phyloP scores from a whole-genome alignment of 169 alveolate species.

The Cryptosporidium meleagridis region DNA sequence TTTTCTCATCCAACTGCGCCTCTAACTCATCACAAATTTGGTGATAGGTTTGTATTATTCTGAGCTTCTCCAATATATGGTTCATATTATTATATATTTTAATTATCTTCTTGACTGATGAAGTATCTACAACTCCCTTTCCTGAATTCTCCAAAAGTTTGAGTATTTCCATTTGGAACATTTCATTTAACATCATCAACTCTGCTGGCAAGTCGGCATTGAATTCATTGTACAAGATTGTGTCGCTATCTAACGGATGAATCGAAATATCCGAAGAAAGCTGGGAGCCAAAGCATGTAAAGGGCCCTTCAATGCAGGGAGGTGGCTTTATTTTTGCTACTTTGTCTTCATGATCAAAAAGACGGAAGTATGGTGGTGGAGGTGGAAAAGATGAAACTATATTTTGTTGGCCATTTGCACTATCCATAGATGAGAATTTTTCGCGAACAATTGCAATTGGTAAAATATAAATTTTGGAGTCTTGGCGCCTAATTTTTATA shows the following conservation, averaged over 20 bases:
- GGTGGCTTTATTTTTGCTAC: slow-evolving; percentile 41
- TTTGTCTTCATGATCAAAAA: slow-evolving; percentile 27
- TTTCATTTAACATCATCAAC: slow-evolving; percentile 7
- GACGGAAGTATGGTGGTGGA: slow-evolving; percentile 71
- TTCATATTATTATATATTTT: slow-evolving; percentile 51
- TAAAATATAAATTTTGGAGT: neutral
- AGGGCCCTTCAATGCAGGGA: slow-evolving; percentile 63
- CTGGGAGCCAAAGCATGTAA: slow-evolving; percentile 68
- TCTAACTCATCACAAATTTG: slow-evolving; percentile 43
- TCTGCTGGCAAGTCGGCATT: slow-evolving; percentile 27
- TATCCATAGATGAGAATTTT: neutral
- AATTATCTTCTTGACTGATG: slow-evolving; percentile 23
- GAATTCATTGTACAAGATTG: slow-evolving; percentile 21
- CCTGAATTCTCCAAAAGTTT: slow-evolving; percentile 47
- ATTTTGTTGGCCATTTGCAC: slow-evolving; percentile 10
- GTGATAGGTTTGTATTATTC: slow-evolving; percentile 58
- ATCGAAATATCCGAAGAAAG: slow-evolving; percentile 59
- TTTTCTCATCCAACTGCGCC: slow-evolving; percentile 26
- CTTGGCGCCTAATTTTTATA: slow-evolving; percentile 28
- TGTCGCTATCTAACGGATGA: slow-evolving; percentile 62
- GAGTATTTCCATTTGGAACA: slow-evolving; percentile 38
- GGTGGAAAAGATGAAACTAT: slow-evolving; percentile 66
- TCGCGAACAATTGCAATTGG: neutral
- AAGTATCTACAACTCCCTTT: slow-evolving; percentile 23
- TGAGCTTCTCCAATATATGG: slow-evolving; percentile 53